Base-by-base conservation (phyloP, 2,329 filamentous ascomycete species). In the Fusarium sacchari region DNA sequence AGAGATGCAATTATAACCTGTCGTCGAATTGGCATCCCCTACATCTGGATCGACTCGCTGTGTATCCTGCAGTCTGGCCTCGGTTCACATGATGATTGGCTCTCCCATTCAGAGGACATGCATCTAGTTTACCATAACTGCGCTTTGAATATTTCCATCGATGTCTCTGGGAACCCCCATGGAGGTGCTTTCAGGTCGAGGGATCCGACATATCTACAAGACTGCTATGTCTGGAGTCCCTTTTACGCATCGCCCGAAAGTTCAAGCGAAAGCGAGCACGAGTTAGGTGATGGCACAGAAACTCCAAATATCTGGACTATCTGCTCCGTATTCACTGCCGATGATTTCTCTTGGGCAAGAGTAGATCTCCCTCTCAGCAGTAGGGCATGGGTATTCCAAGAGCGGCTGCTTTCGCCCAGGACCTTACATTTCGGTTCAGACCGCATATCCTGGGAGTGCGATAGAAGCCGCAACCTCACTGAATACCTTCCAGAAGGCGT, bases 21-120 rank as follows among this genome's bases (percentile, higher is more conserved):
- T 14, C 39, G 30, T 47, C 59, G 49, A 3, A 39, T 66, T 15
- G 42, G 32, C 5, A 46, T 64, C 5, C 30, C 50, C 5, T 50
- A 66, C 2, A 42, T 64, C 6, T 66, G 63, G 63, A 57, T 66
- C 6, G 63, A 66, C 30, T 64, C 60, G 3, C 49, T 66, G 11
- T 66, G 63, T 18, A 66, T 66, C 6, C 22, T 64, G 4, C 63
- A 60, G 15, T 32, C 12, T 15, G 50, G 44, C 0, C 13, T 18
- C 3, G 34, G 44, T 13, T 52, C 44, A 1, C 57, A 26, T 20
- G 22, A 26, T 18, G 57, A 60, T 24, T 60, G 57, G 57, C 34
- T 53, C 1, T 60, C 28, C 1, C 34, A 60, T 6, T 60, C 57
- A 3, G 57, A 53, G 7, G n/a, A 24, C 0, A 60, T 60, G 57